Conservation (phyloP, 345 rosid species). For the Odontarrhena argentea region DNA sequence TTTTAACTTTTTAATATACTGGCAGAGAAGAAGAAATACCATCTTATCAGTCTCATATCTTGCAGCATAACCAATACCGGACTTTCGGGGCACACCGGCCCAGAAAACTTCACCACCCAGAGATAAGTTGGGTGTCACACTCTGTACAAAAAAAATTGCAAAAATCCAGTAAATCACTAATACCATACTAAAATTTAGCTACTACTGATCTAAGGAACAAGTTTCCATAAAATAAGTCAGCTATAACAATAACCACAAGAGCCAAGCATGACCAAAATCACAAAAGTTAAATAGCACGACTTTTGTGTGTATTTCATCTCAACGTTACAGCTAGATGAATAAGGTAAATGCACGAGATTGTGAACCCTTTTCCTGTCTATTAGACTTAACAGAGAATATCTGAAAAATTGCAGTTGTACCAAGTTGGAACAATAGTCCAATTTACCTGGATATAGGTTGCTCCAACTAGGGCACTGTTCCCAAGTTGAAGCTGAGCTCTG, state of each 20-base stretch:
- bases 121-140: conserved; percentile 69
- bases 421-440: conserved; percentile 16
- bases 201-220: background rate
- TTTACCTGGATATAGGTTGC: conserved; percentile 93
- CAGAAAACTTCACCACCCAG: conserved; percentile 95
- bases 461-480: conserved; percentile 81
- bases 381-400: background rate
- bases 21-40: conserved; percentile 49
- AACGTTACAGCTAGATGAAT: conserved; percentile 2
- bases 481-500: conserved; percentile 83
- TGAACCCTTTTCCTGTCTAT: background rate
- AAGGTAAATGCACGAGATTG: conserved; percentile 1
- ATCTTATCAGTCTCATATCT: conserved; percentile 90
- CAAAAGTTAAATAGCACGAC: conserved; percentile 6
- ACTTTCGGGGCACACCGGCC: conserved; percentile 96
- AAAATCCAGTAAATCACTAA: background rate
- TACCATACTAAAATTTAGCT: background rate
- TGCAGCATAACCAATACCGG: conserved; percentile 94
- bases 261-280: conserved; percentile 22
- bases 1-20: background rate
- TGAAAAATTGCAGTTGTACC: conserved; percentile 2
- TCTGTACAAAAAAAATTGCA: conserved; percentile 49
- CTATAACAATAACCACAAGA: background rate
- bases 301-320: conserved; percentile 15
- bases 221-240: background rate